Percentiles rank a stretch among this genome's conserved stretches.
Conservation (phyloP, 1,284 basidiomycete genomes). For the Leccinum pallidistipes region DNA sequence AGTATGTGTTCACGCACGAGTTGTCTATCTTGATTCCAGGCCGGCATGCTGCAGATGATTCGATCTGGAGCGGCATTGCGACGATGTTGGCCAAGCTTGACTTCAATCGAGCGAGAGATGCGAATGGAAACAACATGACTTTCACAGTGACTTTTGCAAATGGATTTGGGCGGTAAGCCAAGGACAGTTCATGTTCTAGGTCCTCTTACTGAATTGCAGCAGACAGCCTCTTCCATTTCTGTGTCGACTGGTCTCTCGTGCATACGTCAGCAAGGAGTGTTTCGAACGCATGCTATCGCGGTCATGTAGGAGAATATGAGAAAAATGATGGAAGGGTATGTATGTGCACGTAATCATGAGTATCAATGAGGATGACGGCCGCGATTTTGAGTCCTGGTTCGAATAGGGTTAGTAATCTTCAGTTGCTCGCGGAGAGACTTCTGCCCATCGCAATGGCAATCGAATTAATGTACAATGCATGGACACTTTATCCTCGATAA, state of each 20-base stretch:
- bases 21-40: conserved; percentile 3
- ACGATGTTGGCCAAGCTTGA: conserved; percentile 20
- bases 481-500: too few relatives aligned
- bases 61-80: conserved; percentile 20
- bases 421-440: too few relatives aligned
- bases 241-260: not conserved
- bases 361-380: too few relatives aligned
- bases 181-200: not conserved
- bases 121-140: conserved; percentile 11
- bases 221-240: conserved; percentile 1
- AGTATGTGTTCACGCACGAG: not conserved
- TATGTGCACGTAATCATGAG: too few relatives aligned
- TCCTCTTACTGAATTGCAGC: not conserved
- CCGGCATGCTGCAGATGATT: conserved; percentile 15
- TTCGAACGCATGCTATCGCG: not conserved
- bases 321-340: too few relatives aligned
- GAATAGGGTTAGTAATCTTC: too few relatives aligned
- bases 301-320: too few relatives aligned
- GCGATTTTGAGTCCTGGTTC: too few relatives aligned
- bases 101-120: conserved; percentile 13
- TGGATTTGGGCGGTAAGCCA: conserved; percentile 7
- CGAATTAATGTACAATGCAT: too few relatives aligned
- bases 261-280: not conserved
- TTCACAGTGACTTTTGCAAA: conserved; percentile 9
- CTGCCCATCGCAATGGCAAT: too few relatives aligned